Evolutionary conservation across 108 stramenopile species (phyloP).

Genomic region (Thalassiosira profunda): DNA sequence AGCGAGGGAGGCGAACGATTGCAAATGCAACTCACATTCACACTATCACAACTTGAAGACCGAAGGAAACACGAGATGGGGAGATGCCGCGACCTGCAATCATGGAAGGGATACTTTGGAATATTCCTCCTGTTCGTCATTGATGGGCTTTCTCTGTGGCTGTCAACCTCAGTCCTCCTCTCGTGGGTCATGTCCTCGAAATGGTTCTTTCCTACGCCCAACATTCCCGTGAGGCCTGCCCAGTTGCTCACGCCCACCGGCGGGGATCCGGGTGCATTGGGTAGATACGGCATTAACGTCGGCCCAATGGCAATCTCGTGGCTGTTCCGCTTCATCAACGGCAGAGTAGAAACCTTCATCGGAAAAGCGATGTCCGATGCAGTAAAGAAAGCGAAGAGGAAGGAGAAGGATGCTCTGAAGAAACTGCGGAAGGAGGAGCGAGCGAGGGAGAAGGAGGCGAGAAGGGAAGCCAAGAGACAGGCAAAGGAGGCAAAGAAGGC

Average conservation of each 20-base stretch:
- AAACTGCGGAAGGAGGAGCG: constrained; percentile 32
- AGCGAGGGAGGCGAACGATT: no score
- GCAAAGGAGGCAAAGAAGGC: not conserved
- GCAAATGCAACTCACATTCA: no score
- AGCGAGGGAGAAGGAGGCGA: constrained; percentile 36
- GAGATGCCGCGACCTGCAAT: constrained; percentile 66
- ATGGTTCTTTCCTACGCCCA: constrained; percentile 85
- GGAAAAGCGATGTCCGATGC: constrained; percentile 69
- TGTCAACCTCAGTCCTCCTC: constrained; percentile 68
- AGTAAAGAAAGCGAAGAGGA: constrained; percentile 46
- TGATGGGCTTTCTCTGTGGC: constrained; percentile 76
- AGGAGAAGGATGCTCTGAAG: constrained; percentile 43
- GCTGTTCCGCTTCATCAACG: constrained; percentile 71
- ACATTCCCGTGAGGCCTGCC: constrained; percentile 71
- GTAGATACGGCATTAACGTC: constrained; percentile 80
- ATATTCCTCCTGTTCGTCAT: constrained; percentile 69
- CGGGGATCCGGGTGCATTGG: constrained; percentile 50
- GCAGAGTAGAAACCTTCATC: constrained; percentile 66
- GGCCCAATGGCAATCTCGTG: constrained; percentile 89
- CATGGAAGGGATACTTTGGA: constrained; percentile 58
- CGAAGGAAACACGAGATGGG: constrained; percentile 68
- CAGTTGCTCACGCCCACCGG: constrained; percentile 70
- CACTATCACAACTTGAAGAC: no score
- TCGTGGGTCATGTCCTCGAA: constrained; percentile 77
- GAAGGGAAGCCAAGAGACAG: no score